These are phyloP conservation scores for Emmonsia crescens DNA, from an alignment of 2,329 filamentous ascomycete genomes.

Conservation along the genomic window DNA sequence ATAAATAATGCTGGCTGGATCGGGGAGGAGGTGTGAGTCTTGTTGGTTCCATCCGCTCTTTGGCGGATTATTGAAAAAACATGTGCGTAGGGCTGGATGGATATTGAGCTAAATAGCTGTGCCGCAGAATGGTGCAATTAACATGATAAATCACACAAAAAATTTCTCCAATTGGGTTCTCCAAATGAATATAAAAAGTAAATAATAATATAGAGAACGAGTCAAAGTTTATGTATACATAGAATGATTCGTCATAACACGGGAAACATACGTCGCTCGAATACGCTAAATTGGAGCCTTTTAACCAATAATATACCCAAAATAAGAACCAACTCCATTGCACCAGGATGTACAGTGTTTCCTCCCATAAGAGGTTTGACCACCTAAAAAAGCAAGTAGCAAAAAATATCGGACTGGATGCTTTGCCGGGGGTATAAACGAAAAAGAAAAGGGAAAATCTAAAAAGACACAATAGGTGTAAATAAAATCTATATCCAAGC, in stretches of 20 bases:
- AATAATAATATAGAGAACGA: neutral
- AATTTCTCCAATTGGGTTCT: neutral
- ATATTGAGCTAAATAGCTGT: neutral
- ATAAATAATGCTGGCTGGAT: neutral
- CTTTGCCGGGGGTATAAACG: neutral
- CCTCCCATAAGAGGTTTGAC: neutral
- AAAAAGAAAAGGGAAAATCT: neutral
- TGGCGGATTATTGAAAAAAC: neutral
- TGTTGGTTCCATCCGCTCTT: neutral
- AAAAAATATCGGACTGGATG: neutral
- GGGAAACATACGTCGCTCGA: neutral
- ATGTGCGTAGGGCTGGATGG: neutral
- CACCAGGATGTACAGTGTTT: neutral
- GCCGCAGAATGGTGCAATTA: neutral
- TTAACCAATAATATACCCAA: neutral
- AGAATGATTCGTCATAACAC: neutral
- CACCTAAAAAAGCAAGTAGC: neutral
- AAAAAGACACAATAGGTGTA: neutral
- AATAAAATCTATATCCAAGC: constrained; percentile 1
- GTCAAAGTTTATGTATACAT: neutral
- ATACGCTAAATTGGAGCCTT: neutral
- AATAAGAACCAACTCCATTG: neutral
- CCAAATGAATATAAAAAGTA: neutral
- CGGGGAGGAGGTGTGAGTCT: neutral
- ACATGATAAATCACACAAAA: neutral